Percentiles rank a stretch among this genome's conserved stretches.
Evolutionary conservation across 164 flowering plant species (phyloP).

Genomic region (Macadamia tetraphylla): DNA sequence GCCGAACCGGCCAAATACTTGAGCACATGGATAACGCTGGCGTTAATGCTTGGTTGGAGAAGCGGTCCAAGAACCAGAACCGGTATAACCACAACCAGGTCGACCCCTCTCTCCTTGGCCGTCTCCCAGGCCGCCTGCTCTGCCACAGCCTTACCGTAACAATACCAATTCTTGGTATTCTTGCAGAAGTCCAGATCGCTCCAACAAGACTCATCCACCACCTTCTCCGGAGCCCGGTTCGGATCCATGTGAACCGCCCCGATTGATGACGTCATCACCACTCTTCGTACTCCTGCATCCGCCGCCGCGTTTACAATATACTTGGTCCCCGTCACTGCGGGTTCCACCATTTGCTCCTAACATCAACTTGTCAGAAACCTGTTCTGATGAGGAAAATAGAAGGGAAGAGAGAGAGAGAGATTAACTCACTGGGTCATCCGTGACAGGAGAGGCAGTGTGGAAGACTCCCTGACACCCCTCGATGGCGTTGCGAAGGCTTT

Average conservation of each 20-base stretch:
- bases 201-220: constrained; percentile 95
- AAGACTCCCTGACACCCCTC: not conserved
- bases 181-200: constrained; percentile 98
- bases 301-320: constrained; percentile 82
- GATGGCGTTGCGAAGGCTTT: not conserved
- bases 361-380: not conserved
- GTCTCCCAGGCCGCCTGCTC: constrained; percentile 80
- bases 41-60: constrained; percentile 73
- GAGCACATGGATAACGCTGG: constrained; percentile 71
- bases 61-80: constrained; percentile 83
- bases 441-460: constrained; percentile 1
- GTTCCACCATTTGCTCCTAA: constrained; percentile 94
- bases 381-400: not conserved
- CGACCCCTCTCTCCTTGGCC: constrained; percentile 71
- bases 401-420: not conserved
- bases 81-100: constrained; percentile 77
- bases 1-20: constrained; percentile 90
- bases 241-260: constrained; percentile 97
- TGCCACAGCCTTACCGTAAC: constrained; percentile 93
- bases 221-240: constrained; percentile 59
- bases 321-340: constrained; percentile 82
- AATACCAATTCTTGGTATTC: constrained; percentile 97
- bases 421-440: constrained; percentile 3
- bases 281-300: constrained; percentile 67
- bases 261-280: constrained; percentile 90